Evolutionary conservation across 2,329 filamentous ascomycete genomes (phyloP), one percentile per base, ranked within the genome.

Genomic region (Corynespora cassiicola): DNA sequence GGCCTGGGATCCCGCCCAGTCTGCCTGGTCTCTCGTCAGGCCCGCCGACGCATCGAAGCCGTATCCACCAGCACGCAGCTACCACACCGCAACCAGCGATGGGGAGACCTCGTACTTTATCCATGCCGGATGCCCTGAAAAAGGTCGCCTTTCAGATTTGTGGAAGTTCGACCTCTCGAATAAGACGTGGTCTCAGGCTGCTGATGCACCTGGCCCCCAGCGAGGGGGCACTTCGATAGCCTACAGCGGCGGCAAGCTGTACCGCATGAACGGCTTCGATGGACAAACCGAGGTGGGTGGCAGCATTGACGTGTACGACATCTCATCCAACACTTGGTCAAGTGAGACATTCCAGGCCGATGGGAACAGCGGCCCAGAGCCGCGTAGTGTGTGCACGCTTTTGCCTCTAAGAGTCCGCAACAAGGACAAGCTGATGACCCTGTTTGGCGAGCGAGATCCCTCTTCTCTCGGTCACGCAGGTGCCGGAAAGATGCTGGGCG

Each of bases 211-310:
- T 0, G 84, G 78, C 1, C 80, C 84, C 6, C 71, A 80, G 0
- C 77, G 88, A 31, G 83, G 84, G 15, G 88, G 87, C 2, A 73
- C 86, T 0, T 80, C 82, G 4, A 81, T 95, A 17, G 81, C 84
- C 1, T 77, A 85, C 35, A 77, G 76, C 28, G 76, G 79, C 36
- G 81, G 80, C 16, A 79, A 82, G 16, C 65, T 95, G 6, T 95
- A 86, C 69, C 79, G 89, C 18, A 91, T 90, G 72, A 88, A 89
- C 45, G 90, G 90, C 0, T 92, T 85, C 54, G 87, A 92, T 63
- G 88, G 87, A 1, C 72, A 76, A 28, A 71, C 60, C 0, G 86
- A 91, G 56, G 74, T 88, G 31, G 88, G 88, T 11, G 88, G 87
- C 0, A 76, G 78, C 42, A 59, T 95, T 9, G 88, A 95, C 58